These are phyloP conservation scores for Lasiosphaeris hirsuta DNA, from an alignment of 495 filamentous ascomycete species.

Conservation along the genomic window DNA sequence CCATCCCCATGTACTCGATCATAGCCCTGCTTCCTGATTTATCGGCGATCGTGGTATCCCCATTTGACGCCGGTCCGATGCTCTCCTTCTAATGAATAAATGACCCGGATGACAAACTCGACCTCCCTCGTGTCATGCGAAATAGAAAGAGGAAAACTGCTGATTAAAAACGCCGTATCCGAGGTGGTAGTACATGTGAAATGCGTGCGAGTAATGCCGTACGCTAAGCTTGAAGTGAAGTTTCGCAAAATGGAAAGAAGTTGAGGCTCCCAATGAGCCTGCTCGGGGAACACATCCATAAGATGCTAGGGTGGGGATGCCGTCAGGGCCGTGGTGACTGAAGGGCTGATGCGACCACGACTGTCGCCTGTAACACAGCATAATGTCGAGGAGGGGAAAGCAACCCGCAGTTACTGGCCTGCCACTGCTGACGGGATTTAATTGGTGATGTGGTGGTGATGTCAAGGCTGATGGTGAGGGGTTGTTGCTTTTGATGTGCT, in stretches of 20 bases:
- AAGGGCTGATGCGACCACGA: not conserved
- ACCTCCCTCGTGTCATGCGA: conserved; percentile 20
- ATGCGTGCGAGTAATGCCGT: conserved; percentile 11
- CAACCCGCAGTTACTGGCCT: not conserved
- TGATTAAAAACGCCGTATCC: conserved; percentile 32
- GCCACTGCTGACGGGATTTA: not conserved
- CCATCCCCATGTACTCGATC: conserved; percentile 2
- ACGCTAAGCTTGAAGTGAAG: conserved; percentile 12
- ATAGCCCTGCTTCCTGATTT: conserved; percentile 18
- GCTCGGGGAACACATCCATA: conserved; percentile 23
- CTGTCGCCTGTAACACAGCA: not conserved
- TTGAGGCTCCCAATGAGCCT: conserved; percentile 19
- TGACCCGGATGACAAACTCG: conserved; percentile 13
- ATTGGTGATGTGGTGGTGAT: conserved; percentile 9
- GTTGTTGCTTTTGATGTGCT: conserved; percentile 10
- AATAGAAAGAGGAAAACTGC: conserved; percentile 13
- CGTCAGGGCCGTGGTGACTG: not conserved
- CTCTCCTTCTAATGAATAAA: conserved; percentile 17
- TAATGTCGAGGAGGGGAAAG: not conserved
- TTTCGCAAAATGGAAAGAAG: conserved; percentile 10
- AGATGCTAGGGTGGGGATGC: conserved; percentile 4
- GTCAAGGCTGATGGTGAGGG: conserved; percentile 10
- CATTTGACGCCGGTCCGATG: conserved; percentile 24
- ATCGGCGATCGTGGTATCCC: conserved; percentile 26
- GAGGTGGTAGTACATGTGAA: conserved; percentile 27